Evolutionary conservation across 768 basidiomycete genomes (phyloP), one percentile per base, ranked within the genome.

Genomic region (Boletus sp.): DNA sequence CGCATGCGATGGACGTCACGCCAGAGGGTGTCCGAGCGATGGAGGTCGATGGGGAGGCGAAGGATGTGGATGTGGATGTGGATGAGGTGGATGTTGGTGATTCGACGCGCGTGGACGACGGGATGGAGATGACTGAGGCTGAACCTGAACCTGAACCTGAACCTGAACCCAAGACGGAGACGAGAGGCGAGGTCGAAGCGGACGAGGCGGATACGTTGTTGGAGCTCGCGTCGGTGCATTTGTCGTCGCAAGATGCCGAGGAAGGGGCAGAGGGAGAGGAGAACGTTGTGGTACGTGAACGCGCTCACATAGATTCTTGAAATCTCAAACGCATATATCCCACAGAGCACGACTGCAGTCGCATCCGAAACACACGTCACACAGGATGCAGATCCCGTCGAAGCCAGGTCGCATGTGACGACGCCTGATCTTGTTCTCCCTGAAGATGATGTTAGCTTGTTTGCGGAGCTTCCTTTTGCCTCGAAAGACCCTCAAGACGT

Each of bases 161-260:
- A 24, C 24, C 10, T 3, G 42, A 7, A 33, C 9, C 4, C 5
- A 35, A 50, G 33, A 14, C 14, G 8, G 48, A 46, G 17, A 39
- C 14, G 11, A n/a, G 1, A 10, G 33, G 15, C 4, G 48, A 44
- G 14, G 40, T 24, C 15, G 46, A 41, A 7, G 29, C 30, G 14
- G 56, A 68, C n/a, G 70, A 60, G 18, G 7, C 54, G 29, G 68
- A 66, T 44, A 15, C 47, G 49, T 50, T 67, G 44, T 54, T 69
- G 51, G 58, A 66, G 10, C 58, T 69, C n/a, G 68, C 60, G 39
- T 65, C 64, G 15, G 64, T 70, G 24, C 66, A 69, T 41, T 54
- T 68, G n/a, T 62, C 56, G 9, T 46, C 11, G 39, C 15, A 39
- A 33, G 46, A 33, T 28, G 18, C 24, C 42, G 33, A 35, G 28